Base-by-base conservation (phyloP, 2,329 filamentous ascomycete species). In the Scedosporium aurantiacum region DNA sequence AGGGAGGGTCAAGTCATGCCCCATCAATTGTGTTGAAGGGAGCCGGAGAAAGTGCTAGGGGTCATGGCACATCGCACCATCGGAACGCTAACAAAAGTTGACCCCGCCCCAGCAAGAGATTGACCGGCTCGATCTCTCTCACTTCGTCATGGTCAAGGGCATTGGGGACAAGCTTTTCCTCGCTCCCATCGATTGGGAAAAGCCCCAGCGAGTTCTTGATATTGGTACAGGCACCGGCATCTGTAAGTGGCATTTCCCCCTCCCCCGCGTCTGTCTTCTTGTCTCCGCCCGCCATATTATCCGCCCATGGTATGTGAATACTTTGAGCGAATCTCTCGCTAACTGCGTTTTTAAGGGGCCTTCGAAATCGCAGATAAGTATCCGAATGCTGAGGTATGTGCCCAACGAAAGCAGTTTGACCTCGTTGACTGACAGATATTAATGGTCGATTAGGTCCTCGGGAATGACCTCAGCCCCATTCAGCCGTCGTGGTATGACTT, bases 221-320 rank as follows among this genome's bases (percentile, higher is more conserved):
- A 70, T 83, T 7, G 79, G 81, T 50, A 84, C 81, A 2, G 83
- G 82, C 28, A 81, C 81, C 1, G 82, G 82, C 28, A 77, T 82
- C 60, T 83, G 80, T 37, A 37, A 12, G 32, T 37, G 10, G 10
- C 14, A 4, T 6, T 12, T 37, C 14, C 10, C 10, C 4, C 10
- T 10, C 14, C 10, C 10, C 4, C 10, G 2, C 10, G 32, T 12
- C 10, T 37, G 3, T 1, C 32, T 3, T 32, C 32, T 3, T 37
- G 3, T 1, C 32, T 3, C 10, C 32, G 14, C 8, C 28, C 10
- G 14, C 32, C 6, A 14, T 3, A 32, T 32, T 8, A 37, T 37
- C 6, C 8, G 32, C 3, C 1, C 10, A 12, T 37, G 32, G 32
- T 37, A 37, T 32, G 28, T 12, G 3, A 5, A 3, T 14, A 37